These are phyloP conservation scores for Aspergillus oerlinghausenensis DNA, from an alignment of 2,329 filamentous ascomycete genomes.

Conservation along the genomic window DNA sequence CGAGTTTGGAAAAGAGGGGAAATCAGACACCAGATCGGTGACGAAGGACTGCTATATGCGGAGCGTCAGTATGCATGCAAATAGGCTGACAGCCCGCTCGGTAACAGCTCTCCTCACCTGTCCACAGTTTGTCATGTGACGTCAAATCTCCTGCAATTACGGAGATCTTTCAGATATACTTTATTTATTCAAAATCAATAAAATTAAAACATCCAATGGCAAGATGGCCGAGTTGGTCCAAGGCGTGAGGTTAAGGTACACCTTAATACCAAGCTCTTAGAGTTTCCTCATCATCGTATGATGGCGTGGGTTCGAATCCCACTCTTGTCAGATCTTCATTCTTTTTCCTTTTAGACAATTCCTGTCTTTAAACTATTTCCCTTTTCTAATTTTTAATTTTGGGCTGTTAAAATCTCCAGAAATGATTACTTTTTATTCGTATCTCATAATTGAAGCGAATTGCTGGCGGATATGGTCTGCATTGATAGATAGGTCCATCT, in stretches of 20 bases:
- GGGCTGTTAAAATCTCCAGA: background rate
- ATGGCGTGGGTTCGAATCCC: background rate
- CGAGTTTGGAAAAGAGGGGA: slow-evolving; percentile 8
- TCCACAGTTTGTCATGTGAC: background rate
- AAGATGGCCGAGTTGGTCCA: slow-evolving; percentile 34
- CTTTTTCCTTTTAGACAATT: too few relatives aligned
- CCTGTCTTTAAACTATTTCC: too few relatives aligned
- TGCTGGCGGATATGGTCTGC: background rate
- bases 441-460: background rate
- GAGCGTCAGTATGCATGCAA: background rate
- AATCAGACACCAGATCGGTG: background rate
- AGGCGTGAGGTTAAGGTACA: slow-evolving; percentile 29
- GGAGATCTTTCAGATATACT: too few relatives aligned
- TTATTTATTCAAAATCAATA: background rate
- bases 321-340: background rate
- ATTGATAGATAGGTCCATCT: background rate
- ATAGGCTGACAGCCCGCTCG: too few relatives aligned
- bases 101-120: background rate
- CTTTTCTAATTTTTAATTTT: background rate
- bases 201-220: slow-evolving; percentile 13
- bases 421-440: background rate
- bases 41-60: background rate
- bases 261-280: background rate
- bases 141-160: background rate
- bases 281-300: background rate